Base-by-base conservation (phyloP, 495 filamentous ascomycete genomes). In the Penicillium coprophilum region DNA sequence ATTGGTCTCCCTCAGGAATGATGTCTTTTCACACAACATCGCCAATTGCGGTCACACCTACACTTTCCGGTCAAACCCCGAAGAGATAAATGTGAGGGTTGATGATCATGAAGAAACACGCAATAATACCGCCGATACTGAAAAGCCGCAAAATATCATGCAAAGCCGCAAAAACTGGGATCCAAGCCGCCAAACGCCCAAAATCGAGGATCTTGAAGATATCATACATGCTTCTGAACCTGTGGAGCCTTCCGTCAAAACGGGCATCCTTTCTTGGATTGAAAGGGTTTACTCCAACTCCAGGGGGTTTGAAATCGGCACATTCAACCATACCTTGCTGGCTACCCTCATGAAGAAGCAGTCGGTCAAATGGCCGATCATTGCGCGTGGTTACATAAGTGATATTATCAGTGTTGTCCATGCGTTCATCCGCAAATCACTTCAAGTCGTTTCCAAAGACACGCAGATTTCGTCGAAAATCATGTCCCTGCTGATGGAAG, bases 311-410 rank as follows among this genome's bases (percentile, higher is more conserved):
- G 72, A 73, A 27, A 48, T 75, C 6, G 69, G 70, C 0, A 69
- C 64, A 1, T 72, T 80, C 56, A 66, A 76, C 23, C 39, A 61
- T 5, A 58, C 66, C 0, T 46, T 86, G 0, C 57, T 82, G 10
- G 62, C 71, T 0, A 74, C 60, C 10, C 66, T 77, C 8, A 82
- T 83, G 64, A 76, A 74, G 20, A 73, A 82, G 38, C 82, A 87
- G 56, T 79, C 81, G 0, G 61, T 43, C 13, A 83, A 83, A 27
- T 87, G 83, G 83, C 60, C 71, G 0, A 36, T 28, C 1, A 68
- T 86, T 9, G 75, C 80, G 0, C 45, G 68, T 11, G 66, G 63
- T 0, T 79, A 84, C 53, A 67, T 82, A 21, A 74, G 69, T 38
- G 59, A 71, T 13, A 60, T 80, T 6, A 75, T 84, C 20, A 36